These are phyloP conservation scores for Alternaria sp. DNA, from an alignment of 2,329 filamentous ascomycete genomes.

Conservation along the genomic window DNA sequence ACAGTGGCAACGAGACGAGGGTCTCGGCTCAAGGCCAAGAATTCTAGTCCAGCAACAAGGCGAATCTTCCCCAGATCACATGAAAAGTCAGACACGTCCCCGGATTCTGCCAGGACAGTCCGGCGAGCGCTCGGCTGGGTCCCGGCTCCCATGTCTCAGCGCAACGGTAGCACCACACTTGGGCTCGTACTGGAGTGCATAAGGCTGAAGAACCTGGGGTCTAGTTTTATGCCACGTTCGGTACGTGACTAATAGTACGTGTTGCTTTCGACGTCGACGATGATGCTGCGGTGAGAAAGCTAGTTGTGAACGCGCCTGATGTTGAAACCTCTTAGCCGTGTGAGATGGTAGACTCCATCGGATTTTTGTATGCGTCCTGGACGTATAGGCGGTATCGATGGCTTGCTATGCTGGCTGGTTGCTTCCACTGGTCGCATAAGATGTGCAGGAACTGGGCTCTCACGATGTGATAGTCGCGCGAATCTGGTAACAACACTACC, in stretches of 20 bases:
- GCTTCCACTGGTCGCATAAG: neutral
- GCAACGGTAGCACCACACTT: slow-evolving; percentile 17
- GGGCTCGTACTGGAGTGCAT: slow-evolving; percentile 34
- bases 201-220: slow-evolving; percentile 34
- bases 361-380: neutral
- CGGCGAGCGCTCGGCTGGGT: slow-evolving; percentile 13
- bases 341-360: neutral
- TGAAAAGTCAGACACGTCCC: slow-evolving; percentile 16
- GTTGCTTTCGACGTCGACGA: neutral
- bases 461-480: neutral
- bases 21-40: neutral
- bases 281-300: neutral
- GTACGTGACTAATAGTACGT: slow-evolving; percentile 13
- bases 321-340: neutral
- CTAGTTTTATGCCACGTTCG: slow-evolving; percentile 23
- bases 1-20: neutral
- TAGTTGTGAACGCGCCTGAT: neutral
- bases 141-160: slow-evolving; percentile 17
- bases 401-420: neutral
- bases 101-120: slow-evolving; percentile 19
- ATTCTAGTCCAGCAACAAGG: neutral
- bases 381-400: neutral
- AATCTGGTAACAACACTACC: neutral
- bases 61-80: slow-evolving; percentile 8
- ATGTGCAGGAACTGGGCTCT: neutral